Conservation (phyloP, 2,329 filamentous ascomycete genomes). For the Knufia fluminis region DNA sequence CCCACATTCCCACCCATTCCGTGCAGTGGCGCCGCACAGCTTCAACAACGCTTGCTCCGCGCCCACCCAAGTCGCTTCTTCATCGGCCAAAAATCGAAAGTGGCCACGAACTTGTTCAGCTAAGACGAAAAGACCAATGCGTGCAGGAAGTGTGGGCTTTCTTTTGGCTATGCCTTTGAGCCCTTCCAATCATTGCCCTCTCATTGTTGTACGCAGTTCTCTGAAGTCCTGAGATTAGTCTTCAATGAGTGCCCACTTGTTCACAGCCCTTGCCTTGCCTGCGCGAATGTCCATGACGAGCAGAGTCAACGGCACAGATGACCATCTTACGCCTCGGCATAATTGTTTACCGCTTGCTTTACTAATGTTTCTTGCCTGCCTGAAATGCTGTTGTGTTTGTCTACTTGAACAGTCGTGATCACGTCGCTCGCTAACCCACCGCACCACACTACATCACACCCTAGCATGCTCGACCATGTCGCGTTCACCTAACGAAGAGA, state of each 20-base stretch:
- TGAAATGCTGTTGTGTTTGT: background rate
- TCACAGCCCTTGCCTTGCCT: background rate
- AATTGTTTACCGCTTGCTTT: slow-evolving; percentile 3
- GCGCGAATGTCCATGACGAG: slow-evolving; percentile 10
- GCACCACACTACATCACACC: background rate
- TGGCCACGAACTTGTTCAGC: background rate
- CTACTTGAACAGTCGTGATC: background rate
- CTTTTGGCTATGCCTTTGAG: background rate
- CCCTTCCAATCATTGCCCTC: background rate
- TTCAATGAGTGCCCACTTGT: background rate
- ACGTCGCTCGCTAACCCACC: background rate
- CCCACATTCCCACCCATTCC: background rate
- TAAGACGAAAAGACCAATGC: background rate
- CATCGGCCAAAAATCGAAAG: background rate
- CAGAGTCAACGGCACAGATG: background rate
- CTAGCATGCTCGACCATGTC: slow-evolving; percentile 6
- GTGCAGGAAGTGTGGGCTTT: background rate
- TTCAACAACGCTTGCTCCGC: background rate
- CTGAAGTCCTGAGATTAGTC: background rate
- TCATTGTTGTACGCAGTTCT: background rate
- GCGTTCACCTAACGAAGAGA: slow-evolving; percentile 12
- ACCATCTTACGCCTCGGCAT: slow-evolving; percentile 4
- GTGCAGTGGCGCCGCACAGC: background rate
- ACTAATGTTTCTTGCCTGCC: slow-evolving; percentile 7
- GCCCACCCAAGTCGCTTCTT: background rate